These are phyloP conservation scores for Barnettozyma siamensis DNA, from an alignment of 805 yeast species.

Conservation along the genomic window DNA sequence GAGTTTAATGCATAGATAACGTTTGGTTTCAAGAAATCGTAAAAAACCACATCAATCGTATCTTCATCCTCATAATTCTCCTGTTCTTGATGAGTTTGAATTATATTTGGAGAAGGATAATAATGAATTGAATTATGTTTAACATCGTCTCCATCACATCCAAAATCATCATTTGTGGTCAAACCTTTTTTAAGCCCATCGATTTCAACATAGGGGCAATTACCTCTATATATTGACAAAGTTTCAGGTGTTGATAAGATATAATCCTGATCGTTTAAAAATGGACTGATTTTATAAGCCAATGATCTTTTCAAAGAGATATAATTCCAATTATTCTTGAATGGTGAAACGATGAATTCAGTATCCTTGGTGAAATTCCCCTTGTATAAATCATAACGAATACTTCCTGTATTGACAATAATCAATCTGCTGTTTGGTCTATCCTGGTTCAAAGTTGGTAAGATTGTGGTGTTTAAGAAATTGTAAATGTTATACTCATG, in stretches of 20 bases:
- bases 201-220: slow-evolving; percentile 13
- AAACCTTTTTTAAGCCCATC: slow-evolving; percentile 54
- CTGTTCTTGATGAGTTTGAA: slow-evolving; percentile 43
- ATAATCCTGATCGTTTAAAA: slow-evolving; percentile 52
- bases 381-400: slow-evolving; percentile 77
- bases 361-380: slow-evolving; percentile 82
- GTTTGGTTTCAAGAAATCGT: slow-evolving; percentile 63
- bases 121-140: slow-evolving; percentile 52
- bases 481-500: slow-evolving; percentile 52
- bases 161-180: slow-evolving; percentile 79
- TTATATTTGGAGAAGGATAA: slow-evolving; percentile 73
- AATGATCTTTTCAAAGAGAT: slow-evolving; percentile 51
- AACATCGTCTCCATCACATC: slow-evolving; percentile 83
- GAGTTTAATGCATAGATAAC: slow-evolving; percentile 39
- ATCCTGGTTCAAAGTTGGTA: slow-evolving; percentile 40
- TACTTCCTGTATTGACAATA: slow-evolving; percentile 79
- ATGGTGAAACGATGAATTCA: slow-evolving; percentile 80
- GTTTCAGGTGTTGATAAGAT: slow-evolving; percentile 27
- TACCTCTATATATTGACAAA: slow-evolving; percentile 2
- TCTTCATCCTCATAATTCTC: slow-evolving; percentile 22
- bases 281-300: slow-evolving; percentile 48
- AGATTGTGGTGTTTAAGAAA: slow-evolving; percentile 50
- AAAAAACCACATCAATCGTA: slow-evolving; percentile 65
- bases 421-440: slow-evolving; percentile 37
- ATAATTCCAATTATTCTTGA: slow-evolving; percentile 71